These are phyloP conservation scores for Sugiyamaella sp. DNA, from an alignment of 1,139 yeast species.

Conservation along the genomic window DNA sequence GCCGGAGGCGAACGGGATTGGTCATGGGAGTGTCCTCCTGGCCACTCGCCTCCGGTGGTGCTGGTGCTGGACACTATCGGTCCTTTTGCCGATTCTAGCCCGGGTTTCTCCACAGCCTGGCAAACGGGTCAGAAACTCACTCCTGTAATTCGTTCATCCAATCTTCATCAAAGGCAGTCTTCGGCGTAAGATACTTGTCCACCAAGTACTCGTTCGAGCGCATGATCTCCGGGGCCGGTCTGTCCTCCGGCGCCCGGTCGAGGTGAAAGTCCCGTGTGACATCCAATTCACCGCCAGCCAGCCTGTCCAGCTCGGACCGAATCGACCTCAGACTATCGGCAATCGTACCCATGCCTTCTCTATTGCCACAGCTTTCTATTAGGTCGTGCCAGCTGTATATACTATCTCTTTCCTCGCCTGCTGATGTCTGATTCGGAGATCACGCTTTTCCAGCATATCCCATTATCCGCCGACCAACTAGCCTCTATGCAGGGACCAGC, in stretches of 20 bases:
- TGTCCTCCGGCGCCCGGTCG: constrained; percentile 1
- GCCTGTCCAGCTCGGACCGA: constrained; percentile 7
- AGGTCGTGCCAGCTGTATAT: too few relatives aligned
- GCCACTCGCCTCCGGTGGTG: too few relatives aligned
- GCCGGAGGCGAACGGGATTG: not conserved
- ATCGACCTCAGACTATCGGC: constrained; percentile 10
- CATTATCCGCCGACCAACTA: too few relatives aligned
- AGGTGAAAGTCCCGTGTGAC: constrained; percentile 7
- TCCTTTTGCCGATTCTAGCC: not conserved
- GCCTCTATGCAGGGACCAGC: too few relatives aligned
- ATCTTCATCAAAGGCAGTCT: constrained; percentile 35
- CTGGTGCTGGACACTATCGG: too few relatives aligned
- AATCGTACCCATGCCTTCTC: constrained; percentile 1
- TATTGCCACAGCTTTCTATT: not conserved
- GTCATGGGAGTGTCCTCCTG: too few relatives aligned
- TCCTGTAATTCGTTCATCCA: constrained; percentile 45
- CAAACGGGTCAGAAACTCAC: constrained; percentile 25
- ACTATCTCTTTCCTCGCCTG: too few relatives aligned
- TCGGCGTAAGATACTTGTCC: constrained; percentile 41
- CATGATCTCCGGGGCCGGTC: constrained; percentile 15
- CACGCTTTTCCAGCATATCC: too few relatives aligned
- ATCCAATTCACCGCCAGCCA: constrained; percentile 8
- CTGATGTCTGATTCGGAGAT: too few relatives aligned
- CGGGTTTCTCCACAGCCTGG: not conserved
- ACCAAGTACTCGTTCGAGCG: constrained; percentile 29